Evolutionary conservation across 148 eudicot genomes (phyloP), one percentile per base, ranked within the genome.

Genomic region (Bassia scoparia): DNA sequence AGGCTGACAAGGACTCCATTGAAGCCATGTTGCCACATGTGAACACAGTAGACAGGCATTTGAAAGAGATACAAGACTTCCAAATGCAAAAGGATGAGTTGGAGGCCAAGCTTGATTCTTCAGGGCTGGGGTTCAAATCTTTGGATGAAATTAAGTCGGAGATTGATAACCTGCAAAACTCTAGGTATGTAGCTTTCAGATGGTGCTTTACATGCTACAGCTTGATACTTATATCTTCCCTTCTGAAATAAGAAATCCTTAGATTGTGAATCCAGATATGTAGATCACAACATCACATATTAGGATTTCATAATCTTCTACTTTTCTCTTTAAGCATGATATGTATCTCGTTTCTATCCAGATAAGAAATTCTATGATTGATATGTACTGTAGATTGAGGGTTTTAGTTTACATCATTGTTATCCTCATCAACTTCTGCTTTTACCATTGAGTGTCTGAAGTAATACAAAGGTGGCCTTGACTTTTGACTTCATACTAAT

Each of bases 1-100:
- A 90, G 80, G 83, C 92, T 71, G 99, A 95, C 33, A 95, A 95
- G 78, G 97, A 88, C 78, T 83, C 81, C 7, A 81, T 88, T 81
- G 97, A 95, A 82, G 81, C 86, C 55, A 78, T 95, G 79, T 69
- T 86, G 77, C 89, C 82, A 54, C 97, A 87, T 73, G 86, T 84
- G 58, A 96, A 89, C 73, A 86, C 82, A 68, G 91, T 81, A 73
- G 90, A 95, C 61, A 82, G 90, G 83, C 82, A 82, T 65, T 85
- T 81, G 74, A 88, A 80, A 64, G 94, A 91, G 30, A 87, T 85
- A 43, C 90, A 85, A 62, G 65, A 31, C 71, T 60, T 87, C 81
- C 90, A 89, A 79, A 62, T 76, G 38, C 78, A 83, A 38, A 85
- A 91, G 70, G 86, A 83, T 75, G 87, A 86, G 69, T 82, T 95